Evolutionary conservation across 345 rosid species (phyloP).

Genomic region (Trapa bicornis): DNA sequence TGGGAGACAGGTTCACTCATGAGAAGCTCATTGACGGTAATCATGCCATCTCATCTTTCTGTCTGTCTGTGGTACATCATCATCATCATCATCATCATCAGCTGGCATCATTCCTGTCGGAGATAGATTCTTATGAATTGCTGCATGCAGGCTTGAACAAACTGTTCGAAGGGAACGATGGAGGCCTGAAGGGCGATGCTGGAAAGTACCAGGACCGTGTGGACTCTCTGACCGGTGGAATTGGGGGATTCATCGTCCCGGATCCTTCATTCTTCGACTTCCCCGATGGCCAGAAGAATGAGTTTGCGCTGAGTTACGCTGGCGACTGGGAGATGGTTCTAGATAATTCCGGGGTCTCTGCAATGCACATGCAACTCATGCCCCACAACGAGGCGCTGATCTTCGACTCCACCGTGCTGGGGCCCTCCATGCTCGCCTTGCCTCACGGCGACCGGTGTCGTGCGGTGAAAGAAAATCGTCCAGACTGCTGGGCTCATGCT

Average conservation of each 20-base stretch:
- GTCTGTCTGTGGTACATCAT: too few species aligned
- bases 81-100: too few species aligned
- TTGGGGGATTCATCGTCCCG: background rate
- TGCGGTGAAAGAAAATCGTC: background rate
- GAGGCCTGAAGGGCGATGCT: conserved; percentile 5
- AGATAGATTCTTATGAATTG: background rate
- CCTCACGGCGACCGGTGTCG: conserved; percentile 31
- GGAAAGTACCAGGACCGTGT: background rate
- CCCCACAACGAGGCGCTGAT: conserved; percentile 51
- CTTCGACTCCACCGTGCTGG: conserved; percentile 71
- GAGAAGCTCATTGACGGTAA: background rate
- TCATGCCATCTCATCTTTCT: background rate
- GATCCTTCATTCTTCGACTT: background rate
- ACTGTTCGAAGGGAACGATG: background rate
- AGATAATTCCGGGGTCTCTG: conserved; percentile 62
- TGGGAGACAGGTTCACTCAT: background rate
- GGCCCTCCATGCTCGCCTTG: conserved; percentile 30
- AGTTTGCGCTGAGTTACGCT: conserved; percentile 10
- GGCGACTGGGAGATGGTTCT: conserved; percentile 55
- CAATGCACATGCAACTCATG: conserved; percentile 66
- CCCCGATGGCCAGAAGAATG: background rate
- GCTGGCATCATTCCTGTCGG: background rate
- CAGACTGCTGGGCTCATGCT: conserved; percentile 69
- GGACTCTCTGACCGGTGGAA: background rate
- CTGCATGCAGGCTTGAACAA: background rate